phyloP scores from a whole-genome alignment of 2,329 filamentous ascomycete genomes.

The Calonectria pseudoturangicola region DNA sequence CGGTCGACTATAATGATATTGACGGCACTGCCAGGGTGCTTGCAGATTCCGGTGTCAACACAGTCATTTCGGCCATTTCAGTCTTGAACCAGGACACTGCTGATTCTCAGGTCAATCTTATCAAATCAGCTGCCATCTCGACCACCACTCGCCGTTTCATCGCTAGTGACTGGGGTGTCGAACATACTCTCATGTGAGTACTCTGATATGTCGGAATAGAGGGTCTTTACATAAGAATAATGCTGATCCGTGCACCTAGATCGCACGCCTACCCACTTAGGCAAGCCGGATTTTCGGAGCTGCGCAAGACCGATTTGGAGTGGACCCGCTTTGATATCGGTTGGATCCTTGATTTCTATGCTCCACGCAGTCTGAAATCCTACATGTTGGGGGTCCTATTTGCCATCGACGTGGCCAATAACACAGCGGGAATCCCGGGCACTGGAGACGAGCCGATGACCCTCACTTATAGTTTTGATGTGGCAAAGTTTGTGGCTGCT shows the following conservation, averaged over 20 bases:
- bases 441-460: constrained; percentile 8
- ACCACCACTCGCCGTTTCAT: neutral
- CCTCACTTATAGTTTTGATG: constrained; percentile 3
- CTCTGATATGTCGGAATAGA: neutral
- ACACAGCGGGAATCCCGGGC: neutral
- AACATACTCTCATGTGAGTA: neutral
- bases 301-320: constrained; percentile 11
- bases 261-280: neutral
- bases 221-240: neutral
- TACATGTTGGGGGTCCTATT: constrained; percentile 9
- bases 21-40: constrained; percentile 12
- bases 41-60: neutral
- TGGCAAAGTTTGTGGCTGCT: constrained; percentile 8
- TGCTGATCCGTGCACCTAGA: neutral
- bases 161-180: neutral
- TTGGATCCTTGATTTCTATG: constrained; percentile 20
- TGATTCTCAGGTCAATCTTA: neutral
- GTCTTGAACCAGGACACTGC: neutral
- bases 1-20: constrained; percentile 5
- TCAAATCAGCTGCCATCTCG: neutral
- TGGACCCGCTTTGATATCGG: constrained; percentile 12
- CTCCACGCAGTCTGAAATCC: neutral
- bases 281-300: neutral
- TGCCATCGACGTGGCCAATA: neutral
- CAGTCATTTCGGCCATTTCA: constrained; percentile 8